phyloP scores from a whole-genome alignment of 1,139 yeast genomes.

The Pichia sp. region DNA sequence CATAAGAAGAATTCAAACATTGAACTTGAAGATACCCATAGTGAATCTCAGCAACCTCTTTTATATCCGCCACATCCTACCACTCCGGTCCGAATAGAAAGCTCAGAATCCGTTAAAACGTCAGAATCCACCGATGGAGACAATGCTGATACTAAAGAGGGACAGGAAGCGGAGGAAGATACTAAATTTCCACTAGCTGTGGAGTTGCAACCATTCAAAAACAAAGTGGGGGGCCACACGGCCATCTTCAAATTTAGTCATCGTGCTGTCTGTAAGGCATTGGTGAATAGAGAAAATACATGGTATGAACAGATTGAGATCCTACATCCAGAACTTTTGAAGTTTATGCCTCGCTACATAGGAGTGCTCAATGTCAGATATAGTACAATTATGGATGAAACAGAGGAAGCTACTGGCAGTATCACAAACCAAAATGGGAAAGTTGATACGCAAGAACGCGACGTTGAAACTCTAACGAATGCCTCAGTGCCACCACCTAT shows the following conservation, averaged over 20 bases:
- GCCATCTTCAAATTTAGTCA: constrained; percentile 90
- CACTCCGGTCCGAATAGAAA: too few species aligned
- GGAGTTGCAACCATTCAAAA: constrained; percentile 79
- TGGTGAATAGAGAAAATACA: constrained; percentile 79
- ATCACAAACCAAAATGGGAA: neutral
- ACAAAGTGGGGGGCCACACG: constrained; percentile 97
- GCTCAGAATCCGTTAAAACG: neutral
- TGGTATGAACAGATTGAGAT: constrained; percentile 89
- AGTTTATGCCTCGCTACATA: constrained; percentile 87
- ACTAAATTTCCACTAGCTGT: constrained; percentile 61
- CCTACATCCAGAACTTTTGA: constrained; percentile 65
- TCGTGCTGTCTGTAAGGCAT: constrained; percentile 91
- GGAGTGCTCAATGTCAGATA: constrained; percentile 92
- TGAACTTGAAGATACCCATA: too few species aligned
- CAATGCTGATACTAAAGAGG: constrained; percentile 3
- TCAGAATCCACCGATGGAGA: neutral
- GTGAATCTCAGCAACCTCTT: too few species aligned
- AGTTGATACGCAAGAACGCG: neutral
- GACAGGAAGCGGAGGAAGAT: constrained; percentile 1
- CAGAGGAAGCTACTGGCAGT: constrained; percentile 3
- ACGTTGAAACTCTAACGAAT: too few species aligned
- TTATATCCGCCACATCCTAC: too few species aligned
- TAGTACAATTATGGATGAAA: constrained; percentile 35
- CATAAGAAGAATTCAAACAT: too few species aligned
- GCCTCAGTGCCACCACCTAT: too few species aligned